Base-by-base conservation (phyloP, 768 basidiomycete species). In the Hypholoma sublateritium region DNA sequence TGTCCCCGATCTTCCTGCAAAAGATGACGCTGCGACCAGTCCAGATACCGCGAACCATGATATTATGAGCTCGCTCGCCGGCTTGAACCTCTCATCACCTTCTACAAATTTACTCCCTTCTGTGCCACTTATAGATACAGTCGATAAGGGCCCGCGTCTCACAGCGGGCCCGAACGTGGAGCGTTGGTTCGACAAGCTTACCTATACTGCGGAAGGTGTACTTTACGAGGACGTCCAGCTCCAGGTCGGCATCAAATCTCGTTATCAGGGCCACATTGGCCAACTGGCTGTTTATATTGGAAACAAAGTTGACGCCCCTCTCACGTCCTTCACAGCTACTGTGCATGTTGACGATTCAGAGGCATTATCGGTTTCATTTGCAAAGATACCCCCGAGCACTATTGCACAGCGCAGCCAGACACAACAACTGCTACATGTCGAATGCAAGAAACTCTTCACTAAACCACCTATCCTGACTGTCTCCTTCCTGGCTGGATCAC, bases 181-280 rank as follows among this genome's bases (percentile, higher is more conserved):
- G 58, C 88, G 87, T 61, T 95, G 93, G 94, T 91, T 88, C 67
- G 87, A 91, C 60, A 91, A 91, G 62, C 80, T 98, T 28, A 86
- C 82, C 1, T 93, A 86, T 71, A 79, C 74, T 25, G 69, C 81
- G 14, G 97, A 98, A 59, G 97, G 97, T 44, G 86, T 98, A 34
- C 80, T 99, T 12, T 98, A 92, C 72, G 97, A 99, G 72, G 96
- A 98, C 63, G 84, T 91, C 8, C 93, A 96, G 72, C 84, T 99
- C 43, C 96, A 98, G 69, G 85, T 99, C 51, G 97, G 97, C 34
- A 72, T 98, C 76, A 99, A 98, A 76, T 94, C 95, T 28, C 89
- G 95, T 66, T 99, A 91, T 70, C 96, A 98, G 70, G 91, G 92
- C 14, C 91, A 96, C 65, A 83, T 95, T 37, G 97, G 96, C 14